A percentile compares a stretch with the other conserved stretches of the same genome.
These are phyloP conservation scores for Trichoderma endophyticum DNA, from an alignment of 2,329 filamentous ascomycete species.

Conservation along the genomic window DNA sequence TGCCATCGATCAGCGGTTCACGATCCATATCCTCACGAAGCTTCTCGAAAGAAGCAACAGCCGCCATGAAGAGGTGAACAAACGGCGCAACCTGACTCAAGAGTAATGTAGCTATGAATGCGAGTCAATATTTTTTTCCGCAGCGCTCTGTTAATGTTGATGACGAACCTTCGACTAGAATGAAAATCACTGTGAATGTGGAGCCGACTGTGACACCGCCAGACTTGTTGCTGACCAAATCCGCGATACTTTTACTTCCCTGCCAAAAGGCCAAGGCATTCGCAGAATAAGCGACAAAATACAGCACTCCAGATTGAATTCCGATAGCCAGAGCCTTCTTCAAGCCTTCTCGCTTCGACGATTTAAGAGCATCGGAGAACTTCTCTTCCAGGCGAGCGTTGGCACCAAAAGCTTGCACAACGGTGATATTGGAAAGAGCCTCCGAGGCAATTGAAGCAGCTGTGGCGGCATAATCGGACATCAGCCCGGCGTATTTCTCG, in stretches of 20 bases:
- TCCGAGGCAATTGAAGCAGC: conserved; percentile 56
- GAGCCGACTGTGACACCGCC: conserved; percentile 42
- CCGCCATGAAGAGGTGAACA: conserved; percentile 54
- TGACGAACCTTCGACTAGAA: conserved; percentile 47
- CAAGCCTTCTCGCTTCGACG: conserved; percentile 46
- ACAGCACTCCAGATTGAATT: conserved; percentile 59
- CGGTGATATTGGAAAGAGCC: conserved; percentile 49
- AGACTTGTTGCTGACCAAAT: conserved; percentile 28
- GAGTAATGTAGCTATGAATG: conserved; percentile 47
- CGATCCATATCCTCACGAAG: conserved; percentile 53
- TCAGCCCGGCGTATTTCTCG: conserved; percentile 43
- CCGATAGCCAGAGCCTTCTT: conserved; percentile 56
- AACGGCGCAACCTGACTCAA: conserved; percentile 58
- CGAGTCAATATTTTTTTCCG: conserved; percentile 8
- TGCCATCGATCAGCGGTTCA: conserved; percentile 39
- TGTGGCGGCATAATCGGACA: conserved; percentile 45
- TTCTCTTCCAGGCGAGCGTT: conserved; percentile 50
- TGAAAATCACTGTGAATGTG: conserved; percentile 55
- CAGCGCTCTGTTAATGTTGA: not conserved
- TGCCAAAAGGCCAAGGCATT: conserved; percentile 66
- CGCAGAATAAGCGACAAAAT: conserved; percentile 63
- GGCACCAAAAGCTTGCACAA: conserved; percentile 56
- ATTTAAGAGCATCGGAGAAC: conserved; percentile 41
- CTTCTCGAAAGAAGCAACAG: conserved; percentile 52
- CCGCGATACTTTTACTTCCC: conserved; percentile 45